Conservation (phyloP, 2,329 filamentous ascomycete genomes). For the Verticillium nonalfalfae region DNA sequence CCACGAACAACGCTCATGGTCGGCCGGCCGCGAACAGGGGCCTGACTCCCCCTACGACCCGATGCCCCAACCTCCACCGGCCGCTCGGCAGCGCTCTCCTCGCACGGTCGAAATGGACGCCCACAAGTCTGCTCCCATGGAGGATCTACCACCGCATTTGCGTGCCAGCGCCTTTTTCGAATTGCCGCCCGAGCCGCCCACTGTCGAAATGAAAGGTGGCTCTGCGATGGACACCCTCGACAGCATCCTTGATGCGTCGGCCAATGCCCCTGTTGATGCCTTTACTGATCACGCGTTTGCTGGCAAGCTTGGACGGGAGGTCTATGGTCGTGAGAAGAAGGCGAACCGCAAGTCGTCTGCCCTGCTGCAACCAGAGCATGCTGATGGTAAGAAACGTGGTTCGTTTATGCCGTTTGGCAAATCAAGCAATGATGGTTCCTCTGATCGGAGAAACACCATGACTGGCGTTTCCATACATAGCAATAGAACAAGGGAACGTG, state of each 20-base stretch:
- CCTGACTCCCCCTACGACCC: not conserved
- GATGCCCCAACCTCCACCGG: conserved; percentile 7
- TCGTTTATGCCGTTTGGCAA: conserved; percentile 44
- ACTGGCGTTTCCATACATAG: not conserved
- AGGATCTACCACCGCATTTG: conserved; percentile 67
- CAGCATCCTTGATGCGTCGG: conserved; percentile 85
- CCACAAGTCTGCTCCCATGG: conserved; percentile 19
- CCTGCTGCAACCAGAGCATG: conserved; percentile 3
- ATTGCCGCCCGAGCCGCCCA: conserved; percentile 45
- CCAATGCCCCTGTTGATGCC: conserved; percentile 78
- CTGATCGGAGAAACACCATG: conserved; percentile 10
- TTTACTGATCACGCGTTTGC: conserved; percentile 87
- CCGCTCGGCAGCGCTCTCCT: conserved; percentile 20
- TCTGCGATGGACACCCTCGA: conserved; percentile 88
- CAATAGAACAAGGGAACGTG: not conserved
- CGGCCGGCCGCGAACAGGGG: not conserved
- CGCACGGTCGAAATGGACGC: conserved; percentile 20
- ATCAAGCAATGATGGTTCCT: conserved; percentile 18
- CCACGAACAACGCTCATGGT: not conserved
- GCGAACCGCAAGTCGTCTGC: conserved; percentile 22
- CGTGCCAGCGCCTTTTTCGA: conserved; percentile 93
- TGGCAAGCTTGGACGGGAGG: conserved; percentile 66
- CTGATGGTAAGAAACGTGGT: conserved; percentile 35
- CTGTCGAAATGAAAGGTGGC: conserved; percentile 60
- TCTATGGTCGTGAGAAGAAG: conserved; percentile 60